A percentile compares a stretch with the other conserved stretches of the same genome.
Conservation (phyloP, 176 grass and related monocot genomes). For the Musa schizocarpa region DNA sequence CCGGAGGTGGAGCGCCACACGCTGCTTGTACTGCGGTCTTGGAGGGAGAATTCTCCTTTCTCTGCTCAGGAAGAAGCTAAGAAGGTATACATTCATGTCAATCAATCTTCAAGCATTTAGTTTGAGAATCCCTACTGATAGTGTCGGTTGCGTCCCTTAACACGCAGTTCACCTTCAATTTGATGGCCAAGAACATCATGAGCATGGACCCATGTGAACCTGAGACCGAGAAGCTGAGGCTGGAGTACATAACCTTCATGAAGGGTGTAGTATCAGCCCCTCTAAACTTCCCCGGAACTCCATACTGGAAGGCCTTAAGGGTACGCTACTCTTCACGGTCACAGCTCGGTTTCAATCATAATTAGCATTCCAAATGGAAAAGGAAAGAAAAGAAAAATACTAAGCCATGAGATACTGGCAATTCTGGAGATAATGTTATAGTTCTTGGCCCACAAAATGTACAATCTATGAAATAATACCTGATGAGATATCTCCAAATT, state of each 20-base stretch:
- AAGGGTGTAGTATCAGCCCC: conserved; percentile 84
- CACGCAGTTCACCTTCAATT: conserved; percentile 87
- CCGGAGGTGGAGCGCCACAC: conserved; percentile 83
- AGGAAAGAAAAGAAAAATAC: no score
- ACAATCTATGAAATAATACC: no score
- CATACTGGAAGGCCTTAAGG: conserved; percentile 92
- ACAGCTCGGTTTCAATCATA: no score
- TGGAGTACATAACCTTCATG: conserved; percentile 97
- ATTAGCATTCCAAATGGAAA: no score
- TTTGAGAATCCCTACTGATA: neutral
- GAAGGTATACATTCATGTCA: conserved; percentile 36
- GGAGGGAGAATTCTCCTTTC: conserved; percentile 37
- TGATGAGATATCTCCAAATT: neutral
- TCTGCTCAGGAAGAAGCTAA: conserved; percentile 83
- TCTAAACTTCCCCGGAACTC: conserved; percentile 82
- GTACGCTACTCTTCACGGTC: conserved; percentile 15
- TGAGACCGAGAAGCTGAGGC: conserved; percentile 72
- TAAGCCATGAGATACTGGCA: neutral
- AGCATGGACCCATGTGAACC: conserved; percentile 71
- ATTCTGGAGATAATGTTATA: neutral
- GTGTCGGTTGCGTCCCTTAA: neutral
- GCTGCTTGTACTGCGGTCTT: conserved; percentile 45
- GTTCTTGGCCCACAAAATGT: neutral
- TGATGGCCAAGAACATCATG: conserved; percentile 99
- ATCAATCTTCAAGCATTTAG: neutral